Percentiles rank a stretch among this genome's conserved stretches.
phyloP scores from a whole-genome alignment of 345 rosid species.

The Leavenworthia alabamica region DNA sequence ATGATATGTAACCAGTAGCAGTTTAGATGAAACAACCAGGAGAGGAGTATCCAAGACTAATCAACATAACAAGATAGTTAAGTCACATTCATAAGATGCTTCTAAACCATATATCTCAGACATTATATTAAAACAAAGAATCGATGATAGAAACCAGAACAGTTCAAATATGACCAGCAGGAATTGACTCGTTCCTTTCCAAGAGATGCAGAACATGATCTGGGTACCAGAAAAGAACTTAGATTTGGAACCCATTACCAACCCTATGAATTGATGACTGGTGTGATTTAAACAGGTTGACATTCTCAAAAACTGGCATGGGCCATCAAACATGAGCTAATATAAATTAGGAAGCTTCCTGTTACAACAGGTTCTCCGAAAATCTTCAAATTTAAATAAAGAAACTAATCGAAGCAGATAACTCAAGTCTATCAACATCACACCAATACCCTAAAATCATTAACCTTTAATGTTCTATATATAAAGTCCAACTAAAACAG shows the following conservation, averaged over 20 bases:
- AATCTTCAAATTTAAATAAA: background rate
- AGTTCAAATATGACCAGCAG: conserved; percentile 1
- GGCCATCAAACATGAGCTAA: conserved; percentile 1
- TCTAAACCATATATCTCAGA: background rate
- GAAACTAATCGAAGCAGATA: conserved; percentile 8
- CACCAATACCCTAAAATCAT: background rate
- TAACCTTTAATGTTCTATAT: background rate
- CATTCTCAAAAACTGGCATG: conserved; percentile 2
- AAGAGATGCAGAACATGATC: background rate
- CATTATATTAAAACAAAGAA: background rate
- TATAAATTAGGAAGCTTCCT: background rate
- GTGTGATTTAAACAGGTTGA: background rate
- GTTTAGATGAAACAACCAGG: conserved; percentile 15
- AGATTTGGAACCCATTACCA: background rate
- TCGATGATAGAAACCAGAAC: background rate
- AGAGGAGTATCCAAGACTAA: conserved; percentile 9
- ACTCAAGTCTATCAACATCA: background rate
- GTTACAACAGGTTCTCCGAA: conserved; percentile 8
- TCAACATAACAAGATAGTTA: conserved; percentile 20
- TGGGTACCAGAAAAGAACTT: background rate
- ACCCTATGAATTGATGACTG: background rate
- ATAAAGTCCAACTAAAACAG: background rate
- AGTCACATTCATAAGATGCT: conserved; percentile 5
- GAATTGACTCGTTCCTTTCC: conserved; percentile 1
- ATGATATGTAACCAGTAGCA: conserved; percentile 29